Percentiles rank a stretch among this genome's conserved stretches.
Conservation (phyloP, 192 early-diverging fungal species). For the Paraglomus occultum region DNA sequence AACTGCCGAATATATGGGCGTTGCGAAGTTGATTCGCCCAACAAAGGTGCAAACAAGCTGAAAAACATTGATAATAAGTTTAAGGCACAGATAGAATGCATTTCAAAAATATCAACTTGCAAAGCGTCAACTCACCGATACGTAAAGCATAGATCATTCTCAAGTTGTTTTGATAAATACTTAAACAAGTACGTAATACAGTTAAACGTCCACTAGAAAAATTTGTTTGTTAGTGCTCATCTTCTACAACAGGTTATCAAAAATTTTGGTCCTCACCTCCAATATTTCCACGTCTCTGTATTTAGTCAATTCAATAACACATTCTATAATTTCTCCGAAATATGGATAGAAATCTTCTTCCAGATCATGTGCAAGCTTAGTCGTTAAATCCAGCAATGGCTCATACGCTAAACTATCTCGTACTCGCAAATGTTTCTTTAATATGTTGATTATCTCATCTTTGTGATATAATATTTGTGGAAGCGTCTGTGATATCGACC, state of each 20-base stretch:
- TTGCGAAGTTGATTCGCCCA: conserved; percentile 64
- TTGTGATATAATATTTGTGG: conserved; percentile 93
- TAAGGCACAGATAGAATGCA: background rate
- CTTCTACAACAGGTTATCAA: background rate
- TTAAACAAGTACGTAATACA: conserved; percentile 92
- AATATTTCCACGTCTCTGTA: conserved; percentile 68
- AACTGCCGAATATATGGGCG: conserved; percentile 82
- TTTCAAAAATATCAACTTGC: background rate
- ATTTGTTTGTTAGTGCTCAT: background rate
- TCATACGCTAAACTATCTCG: conserved; percentile 70
- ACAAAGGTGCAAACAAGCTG: conserved; percentile 68
- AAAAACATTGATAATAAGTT: background rate
- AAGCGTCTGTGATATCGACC: conserved; percentile 65
- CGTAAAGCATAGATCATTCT: conserved; percentile 66
- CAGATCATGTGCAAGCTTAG: conserved; percentile 87
- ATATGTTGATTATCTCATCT: conserved; percentile 60
- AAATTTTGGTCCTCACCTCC: conserved; percentile 52
- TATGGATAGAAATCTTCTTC: conserved; percentile 86
- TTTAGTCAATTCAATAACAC: conserved; percentile 67
- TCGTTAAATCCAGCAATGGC: conserved; percentile 76
- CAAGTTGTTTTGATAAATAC: conserved; percentile 70
- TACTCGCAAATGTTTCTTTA: conserved; percentile 65
- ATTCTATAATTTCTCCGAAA: conserved; percentile 63
- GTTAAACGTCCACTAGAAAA: conserved; percentile 72
- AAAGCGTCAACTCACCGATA: conserved; percentile 54